A percentile compares a stretch with the other conserved stretches of the same genome.
phyloP scores from a whole-genome alignment of 2,329 filamentous ascomycete genomes.

The Knufia petricola region DNA sequence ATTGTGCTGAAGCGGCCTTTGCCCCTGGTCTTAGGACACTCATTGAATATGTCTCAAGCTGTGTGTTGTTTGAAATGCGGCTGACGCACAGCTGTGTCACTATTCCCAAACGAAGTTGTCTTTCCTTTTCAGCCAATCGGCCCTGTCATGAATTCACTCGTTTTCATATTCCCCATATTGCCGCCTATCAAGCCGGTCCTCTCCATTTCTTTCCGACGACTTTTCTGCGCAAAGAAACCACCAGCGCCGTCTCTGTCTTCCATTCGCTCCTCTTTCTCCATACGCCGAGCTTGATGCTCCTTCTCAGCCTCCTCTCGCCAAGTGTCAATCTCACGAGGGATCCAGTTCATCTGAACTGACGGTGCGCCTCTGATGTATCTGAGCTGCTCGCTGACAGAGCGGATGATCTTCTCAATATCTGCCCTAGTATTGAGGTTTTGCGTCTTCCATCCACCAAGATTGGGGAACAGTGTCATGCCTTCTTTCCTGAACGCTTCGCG shows the following conservation, averaged over 20 bases:
- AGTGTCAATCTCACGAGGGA: conserved; percentile 65
- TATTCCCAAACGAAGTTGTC: no score
- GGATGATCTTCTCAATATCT: conserved; percentile 64
- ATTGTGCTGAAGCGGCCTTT: no score
- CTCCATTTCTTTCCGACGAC: conserved; percentile 21
- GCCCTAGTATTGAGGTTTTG: conserved; percentile 73
- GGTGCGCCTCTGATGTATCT: conserved; percentile 76
- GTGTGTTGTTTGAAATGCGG: no score
- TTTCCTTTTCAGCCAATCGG: neutral
- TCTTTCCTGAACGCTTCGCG: conserved; percentile 81
- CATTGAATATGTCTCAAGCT: no score
- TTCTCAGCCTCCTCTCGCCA: conserved; percentile 40
- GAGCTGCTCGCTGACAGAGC: conserved; percentile 74
- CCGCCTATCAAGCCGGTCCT: conserved; percentile 10
- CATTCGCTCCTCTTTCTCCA: conserved; percentile 32
- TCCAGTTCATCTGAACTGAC: conserved; percentile 72
- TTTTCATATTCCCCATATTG: conserved; percentile 10
- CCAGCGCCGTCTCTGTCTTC: conserved; percentile 32
- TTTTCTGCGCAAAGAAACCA: conserved; percentile 17
- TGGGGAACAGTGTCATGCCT: conserved; percentile 70
- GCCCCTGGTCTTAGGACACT: no score
- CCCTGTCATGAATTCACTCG: conserved; percentile 8
- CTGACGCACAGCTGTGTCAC: no score
- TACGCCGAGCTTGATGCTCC: conserved; percentile 35
- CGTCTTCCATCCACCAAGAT: conserved; percentile 56